Base-by-base conservation (phyloP, 2,329 filamentous ascomycete genomes). In the Nemania sp. region DNA sequence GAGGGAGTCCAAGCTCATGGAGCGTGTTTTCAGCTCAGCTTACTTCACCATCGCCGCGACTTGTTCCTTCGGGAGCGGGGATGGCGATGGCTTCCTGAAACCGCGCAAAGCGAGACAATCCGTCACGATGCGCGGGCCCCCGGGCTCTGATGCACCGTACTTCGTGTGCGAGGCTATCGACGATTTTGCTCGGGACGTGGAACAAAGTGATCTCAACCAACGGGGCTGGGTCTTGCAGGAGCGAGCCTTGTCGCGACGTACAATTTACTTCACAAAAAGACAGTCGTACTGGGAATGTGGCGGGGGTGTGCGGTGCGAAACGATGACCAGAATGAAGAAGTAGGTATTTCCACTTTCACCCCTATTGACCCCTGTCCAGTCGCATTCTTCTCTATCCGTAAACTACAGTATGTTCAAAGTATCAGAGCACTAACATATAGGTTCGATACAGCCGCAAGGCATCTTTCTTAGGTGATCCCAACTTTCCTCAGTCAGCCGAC, bases 281-380 rank as follows among this genome's bases (percentile, higher is more conserved):
- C 59, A 61, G 41, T 41, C 44, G 14, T 61, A 61, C 23, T 61
- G 59, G 59, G 57, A 61, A 24, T 61, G 59, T 28, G 57, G 57
- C 9, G 22, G 34, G 5, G 58, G 56, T 7, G 47, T 62, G 9
- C 54, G 53, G 2, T 58, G 52, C 19, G 57, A 62, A 17, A 60
- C 55, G 9, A 33, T 49, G 26, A 41, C 46, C 1, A 41, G 20
- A 15, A 49, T 49, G 45, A 48, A 31, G 14, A 48, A 48, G 45
- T 47, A 47, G 4, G 44, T 28, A 5, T 36, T 46, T 31, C 31
- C 31, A 3, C 28, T 34, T 33, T 14, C 23, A 15, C 30, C 20
- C 42, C 14, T 24, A 20, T 7, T 12, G 3, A 40, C 5, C 19
- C 19, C n/a, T 40, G 7, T 28, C 4, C n/a, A n/a, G 24, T 28